A percentile compares a stretch with the other conserved stretches of the same genome.
Conservation (phyloP, 1,284 basidiomycete genomes). For the Limonomyces culmigenus region DNA sequence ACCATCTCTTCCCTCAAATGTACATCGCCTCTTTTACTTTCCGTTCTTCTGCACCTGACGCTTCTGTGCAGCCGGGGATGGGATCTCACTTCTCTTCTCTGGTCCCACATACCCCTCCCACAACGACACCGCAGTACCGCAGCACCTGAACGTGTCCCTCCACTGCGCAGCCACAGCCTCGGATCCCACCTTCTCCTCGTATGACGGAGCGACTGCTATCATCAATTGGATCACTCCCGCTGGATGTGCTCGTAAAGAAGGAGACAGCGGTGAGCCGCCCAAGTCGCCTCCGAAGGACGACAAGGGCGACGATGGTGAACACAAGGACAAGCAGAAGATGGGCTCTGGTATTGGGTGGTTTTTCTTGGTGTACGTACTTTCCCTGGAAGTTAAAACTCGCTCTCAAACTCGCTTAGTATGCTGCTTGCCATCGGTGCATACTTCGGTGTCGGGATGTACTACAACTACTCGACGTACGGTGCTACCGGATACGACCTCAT, state of each 20-base stretch:
- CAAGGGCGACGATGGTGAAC: slow-evolving; percentile 14
- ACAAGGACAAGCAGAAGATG: slow-evolving; percentile 20
- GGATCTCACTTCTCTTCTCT: slow-evolving; percentile 38
- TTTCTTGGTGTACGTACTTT: slow-evolving; percentile 42
- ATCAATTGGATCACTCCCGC: slow-evolving; percentile 43
- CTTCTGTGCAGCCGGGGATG: slow-evolving; percentile 30
- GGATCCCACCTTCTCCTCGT: slow-evolving; percentile 37
- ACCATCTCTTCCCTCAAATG: slow-evolving; percentile 2
- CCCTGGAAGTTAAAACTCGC: not conserved
- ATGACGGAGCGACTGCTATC: slow-evolving; percentile 33
- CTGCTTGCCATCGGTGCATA: slow-evolving; percentile 50
- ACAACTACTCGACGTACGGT: slow-evolving; percentile 73
- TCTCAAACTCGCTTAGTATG: slow-evolving; percentile 24
- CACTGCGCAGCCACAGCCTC: slow-evolving; percentile 30
- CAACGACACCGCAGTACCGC: slow-evolving; percentile 22
- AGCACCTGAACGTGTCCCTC: slow-evolving; percentile 43
- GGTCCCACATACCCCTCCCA: slow-evolving; percentile 40
- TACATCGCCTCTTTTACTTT: slow-evolving; percentile 6
- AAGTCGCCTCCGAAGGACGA: slow-evolving; percentile 13
- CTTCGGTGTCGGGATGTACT: slow-evolving; percentile 61
- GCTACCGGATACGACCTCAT: slow-evolving; percentile 65
- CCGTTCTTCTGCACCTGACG: too few species aligned
- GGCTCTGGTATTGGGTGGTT: slow-evolving; percentile 71
- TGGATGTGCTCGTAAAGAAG: slow-evolving; percentile 27
- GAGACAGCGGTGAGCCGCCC: slow-evolving; percentile 11